phyloP scores from a whole-genome alignment of 2,329 filamentous ascomycete genomes.

The Curvularia hawaiiensis region DNA sequence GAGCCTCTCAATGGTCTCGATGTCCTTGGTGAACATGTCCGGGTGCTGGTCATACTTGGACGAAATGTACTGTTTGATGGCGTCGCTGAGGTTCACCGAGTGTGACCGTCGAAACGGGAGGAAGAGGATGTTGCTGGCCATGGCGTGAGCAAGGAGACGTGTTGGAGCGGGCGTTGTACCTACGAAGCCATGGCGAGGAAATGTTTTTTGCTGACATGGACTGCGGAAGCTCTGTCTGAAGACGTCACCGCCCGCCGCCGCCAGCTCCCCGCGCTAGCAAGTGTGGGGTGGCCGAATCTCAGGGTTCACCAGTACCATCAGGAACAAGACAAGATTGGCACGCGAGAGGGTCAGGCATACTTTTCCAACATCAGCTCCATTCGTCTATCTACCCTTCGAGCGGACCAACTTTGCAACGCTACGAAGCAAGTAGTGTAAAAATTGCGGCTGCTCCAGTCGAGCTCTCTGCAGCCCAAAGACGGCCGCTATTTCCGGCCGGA shows the following conservation, averaged over 20 bases:
- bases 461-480: background rate
- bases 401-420: no score
- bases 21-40: conserved; percentile 91
- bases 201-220: conserved; percentile 23
- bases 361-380: background rate
- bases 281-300: conserved; percentile 9
- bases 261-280: conserved; percentile 18
- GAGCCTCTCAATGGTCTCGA: conserved; percentile 82
- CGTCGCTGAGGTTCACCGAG: conserved; percentile 75
- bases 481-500: background rate
- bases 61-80: conserved; percentile 94
- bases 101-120: conserved; percentile 89
- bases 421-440: no score
- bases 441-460: background rate
- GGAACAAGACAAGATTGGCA: conserved; percentile 13
- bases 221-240: conserved; percentile 20
- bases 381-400: background rate
- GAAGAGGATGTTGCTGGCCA: conserved; percentile 67
- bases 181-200: conserved; percentile 34
- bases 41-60: conserved; percentile 98
- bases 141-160: conserved; percentile 4
- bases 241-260: conserved; percentile 29
- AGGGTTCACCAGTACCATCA: conserved; percentile 11
- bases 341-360: background rate
- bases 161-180: conserved; percentile 7